A percentile compares a stretch with the other conserved stretches of the same genome.
phyloP scores from a whole-genome alignment of 2,329 filamentous ascomycete species.

The Fusarium setosum region DNA sequence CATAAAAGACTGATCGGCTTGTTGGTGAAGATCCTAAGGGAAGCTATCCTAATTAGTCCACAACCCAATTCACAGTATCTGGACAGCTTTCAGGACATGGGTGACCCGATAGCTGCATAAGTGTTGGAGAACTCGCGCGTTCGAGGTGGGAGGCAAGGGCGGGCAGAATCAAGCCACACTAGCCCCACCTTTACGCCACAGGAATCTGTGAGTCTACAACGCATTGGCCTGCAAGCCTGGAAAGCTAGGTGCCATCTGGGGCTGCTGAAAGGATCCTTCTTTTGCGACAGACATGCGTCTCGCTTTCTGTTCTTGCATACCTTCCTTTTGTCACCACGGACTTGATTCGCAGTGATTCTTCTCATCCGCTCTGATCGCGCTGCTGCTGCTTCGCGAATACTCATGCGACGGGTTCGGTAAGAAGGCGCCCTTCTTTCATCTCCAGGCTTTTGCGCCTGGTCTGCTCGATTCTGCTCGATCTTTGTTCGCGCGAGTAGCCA shows the following conservation, averaged over 20 bases:
- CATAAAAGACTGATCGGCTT: conserved; percentile 4
- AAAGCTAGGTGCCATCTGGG: not conserved
- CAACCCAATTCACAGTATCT: conserved; percentile 18
- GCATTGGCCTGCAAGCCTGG: not conserved
- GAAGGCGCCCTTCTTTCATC: not conserved
- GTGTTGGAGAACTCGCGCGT: not conserved
- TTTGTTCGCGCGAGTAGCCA: conserved; percentile 14
- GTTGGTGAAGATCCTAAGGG: conserved; percentile 9
- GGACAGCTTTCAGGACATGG: conserved; percentile 40
- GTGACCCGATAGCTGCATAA: conserved; percentile 37
- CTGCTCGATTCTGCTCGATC: not conserved
- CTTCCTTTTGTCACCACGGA: conserved; percentile 3
- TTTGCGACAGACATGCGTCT: conserved; percentile 23
- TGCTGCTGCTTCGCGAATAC: not conserved
- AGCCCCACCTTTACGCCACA: conserved; percentile 1
- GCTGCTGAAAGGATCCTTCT: conserved; percentile 24
- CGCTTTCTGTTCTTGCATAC: conserved; percentile 1
- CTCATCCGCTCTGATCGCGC: not conserved
- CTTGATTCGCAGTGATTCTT: not conserved
- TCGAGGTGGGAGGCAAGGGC: too few relatives aligned
- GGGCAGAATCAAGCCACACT: conserved; percentile 2
- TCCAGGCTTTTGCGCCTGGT: conserved; percentile 10
- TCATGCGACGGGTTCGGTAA: conserved; percentile 14
- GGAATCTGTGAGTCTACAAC: not conserved
- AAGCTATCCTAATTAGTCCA: conserved; percentile 27